A percentile compares a stretch with the other conserved stretches of the same genome.
These are phyloP conservation scores for Erythrophleum ivorense DNA, from an alignment of 331 rosid species.

Conservation along the genomic window DNA sequence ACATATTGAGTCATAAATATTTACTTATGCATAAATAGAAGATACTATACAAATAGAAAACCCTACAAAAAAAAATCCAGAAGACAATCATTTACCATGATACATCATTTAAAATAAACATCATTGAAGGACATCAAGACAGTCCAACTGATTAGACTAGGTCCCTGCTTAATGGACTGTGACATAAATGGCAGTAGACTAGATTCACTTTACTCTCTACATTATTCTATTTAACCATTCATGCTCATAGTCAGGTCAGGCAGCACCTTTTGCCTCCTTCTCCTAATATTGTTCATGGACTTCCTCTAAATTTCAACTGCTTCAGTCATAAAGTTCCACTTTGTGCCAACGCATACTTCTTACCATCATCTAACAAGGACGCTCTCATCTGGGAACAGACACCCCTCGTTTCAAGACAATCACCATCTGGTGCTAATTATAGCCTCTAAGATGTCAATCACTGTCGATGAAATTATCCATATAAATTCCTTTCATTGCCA, in stretches of 20 bases:
- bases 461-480: too few species aligned
- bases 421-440: background rate
- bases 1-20: background rate
- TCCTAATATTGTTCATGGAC: background rate
- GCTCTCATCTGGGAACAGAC: background rate
- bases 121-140: background rate
- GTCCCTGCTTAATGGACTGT: background rate
- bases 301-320: background rate
- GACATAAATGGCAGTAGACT: background rate
- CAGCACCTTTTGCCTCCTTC: slow-evolving; percentile 13
- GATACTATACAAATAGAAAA: background rate
- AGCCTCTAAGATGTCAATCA: too few species aligned
- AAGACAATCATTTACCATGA: background rate
- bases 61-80: background rate
- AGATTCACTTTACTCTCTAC: background rate
- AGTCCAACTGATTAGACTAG: slow-evolving; percentile 1
- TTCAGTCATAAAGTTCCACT: slow-evolving; percentile 2
- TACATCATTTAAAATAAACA: background rate
- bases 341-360: background rate
- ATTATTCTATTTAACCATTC: background rate
- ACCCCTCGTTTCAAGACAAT: background rate
- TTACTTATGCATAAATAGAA: background rate
- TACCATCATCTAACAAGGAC: background rate
- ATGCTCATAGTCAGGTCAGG: background rate
- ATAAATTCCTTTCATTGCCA: background rate